A percentile compares a stretch with the other conserved stretches of the same genome.
These are phyloP conservation scores for Rhizopogon vinicolor DNA, from an alignment of 768 basidiomycete genomes.

Conservation along the genomic window DNA sequence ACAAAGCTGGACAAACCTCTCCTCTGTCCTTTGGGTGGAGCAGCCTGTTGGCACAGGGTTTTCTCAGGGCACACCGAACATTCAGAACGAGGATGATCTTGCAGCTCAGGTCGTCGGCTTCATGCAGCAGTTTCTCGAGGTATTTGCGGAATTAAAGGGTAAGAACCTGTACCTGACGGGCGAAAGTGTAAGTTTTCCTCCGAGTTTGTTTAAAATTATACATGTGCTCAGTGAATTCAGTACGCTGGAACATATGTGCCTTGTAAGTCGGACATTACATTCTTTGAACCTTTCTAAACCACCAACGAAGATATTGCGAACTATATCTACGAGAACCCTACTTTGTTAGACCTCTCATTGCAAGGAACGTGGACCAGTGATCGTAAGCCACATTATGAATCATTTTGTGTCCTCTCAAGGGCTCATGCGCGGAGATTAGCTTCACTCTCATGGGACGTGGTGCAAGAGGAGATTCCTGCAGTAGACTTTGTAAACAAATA, in stretches of 20 bases:
- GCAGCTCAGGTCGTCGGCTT: conserved; percentile 53
- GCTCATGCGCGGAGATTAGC: conserved; percentile 29
- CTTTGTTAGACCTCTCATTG: conserved; percentile 47
- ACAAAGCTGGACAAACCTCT: conserved; percentile 76
- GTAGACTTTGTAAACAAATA: conserved; percentile 74
- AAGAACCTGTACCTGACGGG: conserved; percentile 70
- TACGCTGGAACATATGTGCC: conserved; percentile 71
- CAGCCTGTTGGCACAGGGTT: conserved; percentile 80
- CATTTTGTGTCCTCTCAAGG: not conserved
- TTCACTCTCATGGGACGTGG: conserved; percentile 54
- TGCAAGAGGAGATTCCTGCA: conserved; percentile 66
- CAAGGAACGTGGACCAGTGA: conserved; percentile 72
- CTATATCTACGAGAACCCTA: conserved; percentile 60
- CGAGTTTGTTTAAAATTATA: not conserved
- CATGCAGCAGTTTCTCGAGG: conserved; percentile 68
- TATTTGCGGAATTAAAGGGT: conserved; percentile 70
- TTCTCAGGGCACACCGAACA: conserved; percentile 64
- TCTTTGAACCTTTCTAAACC: not conserved
- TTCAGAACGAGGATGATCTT: conserved; percentile 51
- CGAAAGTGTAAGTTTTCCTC: conserved; percentile 55
- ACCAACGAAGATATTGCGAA: conserved; percentile 59
- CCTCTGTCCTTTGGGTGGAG: conserved; percentile 69
- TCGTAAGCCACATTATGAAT: conserved; percentile 40
- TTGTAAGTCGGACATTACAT: conserved; percentile 29
- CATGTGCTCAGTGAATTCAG: conserved; percentile 27